Percentiles rank a stretch among this genome's conserved stretches.
These are phyloP conservation scores for Brassica carinata DNA, from an alignment of 345 rosid genomes.

Conservation along the genomic window DNA sequence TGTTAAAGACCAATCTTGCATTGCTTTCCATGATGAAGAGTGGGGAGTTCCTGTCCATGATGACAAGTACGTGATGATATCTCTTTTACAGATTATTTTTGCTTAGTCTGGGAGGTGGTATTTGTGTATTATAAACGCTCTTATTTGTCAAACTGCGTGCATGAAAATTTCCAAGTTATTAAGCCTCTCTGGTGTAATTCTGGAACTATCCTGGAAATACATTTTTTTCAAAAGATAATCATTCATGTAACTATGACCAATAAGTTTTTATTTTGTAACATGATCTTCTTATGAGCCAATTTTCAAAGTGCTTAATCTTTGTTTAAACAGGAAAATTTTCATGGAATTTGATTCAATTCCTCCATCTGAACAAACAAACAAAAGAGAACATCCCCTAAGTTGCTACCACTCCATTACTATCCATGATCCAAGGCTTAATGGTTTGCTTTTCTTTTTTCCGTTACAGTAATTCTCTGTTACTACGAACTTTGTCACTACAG, in stretches of 20 bases:
- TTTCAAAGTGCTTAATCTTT: slow-evolving; percentile 11
- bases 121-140: too few relatives aligned
- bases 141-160: slow-evolving; percentile 19
- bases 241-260: slow-evolving; percentile 52
- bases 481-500: too few relatives aligned
- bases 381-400: too few relatives aligned
- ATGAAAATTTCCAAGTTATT: slow-evolving; percentile 79
- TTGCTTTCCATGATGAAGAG: slow-evolving; percentile 76
- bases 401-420: too few relatives aligned
- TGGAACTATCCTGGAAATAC: slow-evolving; percentile 76
- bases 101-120: too few relatives aligned
- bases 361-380: too few relatives aligned
- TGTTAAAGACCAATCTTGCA: slow-evolving; percentile 58
- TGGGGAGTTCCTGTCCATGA: slow-evolving; percentile 41
- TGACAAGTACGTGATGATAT: slow-evolving; percentile 53
- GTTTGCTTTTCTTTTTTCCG: too few relatives aligned
- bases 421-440: too few relatives aligned
- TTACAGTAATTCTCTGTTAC: too few relatives aligned
- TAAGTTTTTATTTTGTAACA: too few relatives aligned
- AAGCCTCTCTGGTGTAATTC: slow-evolving; percentile 73
- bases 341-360: slow-evolving; percentile 52
- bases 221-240: slow-evolving; percentile 68
- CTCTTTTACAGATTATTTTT: too few relatives aligned
- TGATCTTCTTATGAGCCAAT: background rate
- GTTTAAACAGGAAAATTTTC: slow-evolving; percentile 61